phyloP scores from a whole-genome alignment of 345 rosid species.

The Lenwebbia sp. region DNA sequence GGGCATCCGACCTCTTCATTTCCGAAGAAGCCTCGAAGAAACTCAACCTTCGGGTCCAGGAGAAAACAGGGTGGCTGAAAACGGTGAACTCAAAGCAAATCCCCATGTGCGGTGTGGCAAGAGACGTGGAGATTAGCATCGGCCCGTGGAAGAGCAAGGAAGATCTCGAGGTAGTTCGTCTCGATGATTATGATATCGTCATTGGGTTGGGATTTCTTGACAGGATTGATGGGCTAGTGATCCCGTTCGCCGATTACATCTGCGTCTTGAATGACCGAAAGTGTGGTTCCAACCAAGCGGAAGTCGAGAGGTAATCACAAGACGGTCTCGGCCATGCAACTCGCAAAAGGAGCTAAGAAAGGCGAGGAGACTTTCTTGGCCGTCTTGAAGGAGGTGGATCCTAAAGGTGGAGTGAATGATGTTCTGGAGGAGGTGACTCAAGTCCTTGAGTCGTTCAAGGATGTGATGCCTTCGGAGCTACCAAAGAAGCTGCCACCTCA shows the following conservation, averaged over 20 bases:
- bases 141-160: too few species aligned
- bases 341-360: background rate
- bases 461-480: background rate
- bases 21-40: too few species aligned
- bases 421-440: background rate
- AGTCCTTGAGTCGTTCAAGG: background rate
- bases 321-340: background rate
- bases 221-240: background rate
- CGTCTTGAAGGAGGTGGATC: background rate
- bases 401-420: rapidly evolving
- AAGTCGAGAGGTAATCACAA: background rate
- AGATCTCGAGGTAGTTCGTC: too few species aligned
- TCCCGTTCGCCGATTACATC: too few species aligned
- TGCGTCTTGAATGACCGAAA: too few species aligned
- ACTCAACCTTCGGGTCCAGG: too few species aligned
- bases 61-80: too few species aligned
- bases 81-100: too few species aligned
- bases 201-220: background rate
- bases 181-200: background rate
- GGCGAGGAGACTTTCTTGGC: background rate
- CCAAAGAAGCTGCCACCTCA: background rate
- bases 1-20: too few species aligned
- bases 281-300: too few species aligned
- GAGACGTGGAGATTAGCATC: too few species aligned
- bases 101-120: too few species aligned